Conservation (phyloP, 169 alveolate species). For the Plasmodium yoelii region DNA sequence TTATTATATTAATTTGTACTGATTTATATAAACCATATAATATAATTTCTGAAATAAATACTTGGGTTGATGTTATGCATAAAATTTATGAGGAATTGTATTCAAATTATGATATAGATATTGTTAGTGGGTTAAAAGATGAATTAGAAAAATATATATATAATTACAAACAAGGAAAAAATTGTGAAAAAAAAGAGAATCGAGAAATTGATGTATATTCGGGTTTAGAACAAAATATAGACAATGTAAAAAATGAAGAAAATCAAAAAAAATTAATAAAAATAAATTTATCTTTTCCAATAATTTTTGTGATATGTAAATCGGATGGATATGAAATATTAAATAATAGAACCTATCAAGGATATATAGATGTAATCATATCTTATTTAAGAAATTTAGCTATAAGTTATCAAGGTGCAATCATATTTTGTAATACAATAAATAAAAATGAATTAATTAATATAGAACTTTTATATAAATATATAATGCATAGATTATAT, state of each 20-base stretch:
- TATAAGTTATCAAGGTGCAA: slow-evolving; percentile 58
- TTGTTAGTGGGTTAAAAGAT: slow-evolving; percentile 20
- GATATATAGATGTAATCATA: slow-evolving; percentile 61
- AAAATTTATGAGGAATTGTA: slow-evolving; percentile 22
- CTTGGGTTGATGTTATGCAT: slow-evolving; percentile 40
- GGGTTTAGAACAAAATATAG: background rate
- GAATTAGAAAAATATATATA: slow-evolving; percentile 33
- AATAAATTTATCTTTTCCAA: slow-evolving; percentile 60
- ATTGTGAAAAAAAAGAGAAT: background rate
- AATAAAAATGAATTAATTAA: slow-evolving; percentile 49
- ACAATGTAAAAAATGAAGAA: background rate
- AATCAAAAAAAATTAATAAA: slow-evolving; percentile 11
- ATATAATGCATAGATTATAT: slow-evolving; percentile 51
- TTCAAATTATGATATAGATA: slow-evolving; percentile 10
- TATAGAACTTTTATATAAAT: slow-evolving; percentile 43
- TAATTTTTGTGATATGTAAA: slow-evolving; percentile 59
- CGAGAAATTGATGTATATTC: background rate
- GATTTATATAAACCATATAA: slow-evolving; percentile 61
- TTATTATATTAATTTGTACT: slow-evolving; percentile 52
- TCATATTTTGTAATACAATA: slow-evolving; percentile 43
- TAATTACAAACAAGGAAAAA: background rate
- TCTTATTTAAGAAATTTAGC: slow-evolving; percentile 50
- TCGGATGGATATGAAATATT: slow-evolving; percentile 74
- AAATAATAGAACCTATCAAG: slow-evolving; percentile 71
- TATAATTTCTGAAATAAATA: slow-evolving; percentile 55